Base-by-base conservation (phyloP, 371 early-diverging fungal genomes). In the Dentiscutata heterogama region DNA sequence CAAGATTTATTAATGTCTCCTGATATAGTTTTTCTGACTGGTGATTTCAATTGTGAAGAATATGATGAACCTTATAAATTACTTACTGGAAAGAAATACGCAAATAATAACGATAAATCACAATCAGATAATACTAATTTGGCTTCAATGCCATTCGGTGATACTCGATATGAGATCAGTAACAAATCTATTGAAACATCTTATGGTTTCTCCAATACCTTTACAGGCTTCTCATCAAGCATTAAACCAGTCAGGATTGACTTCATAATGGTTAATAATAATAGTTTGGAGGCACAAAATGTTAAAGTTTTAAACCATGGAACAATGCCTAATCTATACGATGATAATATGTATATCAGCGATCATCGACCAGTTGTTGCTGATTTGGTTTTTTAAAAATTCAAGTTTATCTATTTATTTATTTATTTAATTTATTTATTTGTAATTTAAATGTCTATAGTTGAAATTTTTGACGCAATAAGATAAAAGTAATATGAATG, bases 281-380 rank as follows among this genome's bases (percentile, higher is more conserved):
- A n/a, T 51, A 46, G 10, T 50, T 54, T 63, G 18, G 35, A 22
- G 20, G 27, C 13, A 39, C 22, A 39, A 25, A 35, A 13, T 13
- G 63, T 63, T 27, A 64, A 50, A n/a, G 50, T 64, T 20, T 25
- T 78, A 11, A 63, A 22, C 64, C 78, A 78, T 78, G 78, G 78
- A 10, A 46, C 64, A 5, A 29, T 63, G 13, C 27, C 78, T 14
- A 78, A 78, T 14, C 50, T 25, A 11, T 78, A 63, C 39, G 78
- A 78, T 61, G 77, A 76, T 63, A 42, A 16, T 7, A 27, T 78
- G 25, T 78, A 63, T 27, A 78, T 78, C 61, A 78, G 78, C 16
- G 78, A 78, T 27, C 78, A 78, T 78, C 78, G 78, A 25, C 63
- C 64, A 31, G 78, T 78, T 4, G 29, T 78, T 18, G 39, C 63